phyloP scores from a whole-genome alignment of 2,329 filamentous ascomycete genomes.

The Emergomyces orientalis region DNA sequence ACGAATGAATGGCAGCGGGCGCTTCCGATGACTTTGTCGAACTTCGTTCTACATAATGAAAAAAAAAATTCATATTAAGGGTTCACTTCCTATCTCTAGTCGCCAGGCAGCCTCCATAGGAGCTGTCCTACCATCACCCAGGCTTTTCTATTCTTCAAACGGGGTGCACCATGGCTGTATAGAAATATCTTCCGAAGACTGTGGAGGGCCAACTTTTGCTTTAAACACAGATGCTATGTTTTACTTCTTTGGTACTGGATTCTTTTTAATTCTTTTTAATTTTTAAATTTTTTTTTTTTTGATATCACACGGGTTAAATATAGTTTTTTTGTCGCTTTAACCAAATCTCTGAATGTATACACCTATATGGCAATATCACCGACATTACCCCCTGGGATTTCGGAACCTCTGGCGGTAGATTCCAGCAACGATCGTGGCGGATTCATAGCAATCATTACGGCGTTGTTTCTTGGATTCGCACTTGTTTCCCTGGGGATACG shows the following conservation, averaged over 20 bases:
- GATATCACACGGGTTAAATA: neutral
- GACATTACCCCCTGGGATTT: slow-evolving; percentile 18
- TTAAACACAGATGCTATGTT: neutral
- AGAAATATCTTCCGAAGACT: neutral
- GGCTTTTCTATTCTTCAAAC: neutral
- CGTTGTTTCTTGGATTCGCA: slow-evolving; percentile 31
- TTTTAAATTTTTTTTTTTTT: neutral
- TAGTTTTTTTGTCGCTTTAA: neutral
- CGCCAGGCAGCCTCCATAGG: neutral
- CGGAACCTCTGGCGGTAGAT: slow-evolving; percentile 30
- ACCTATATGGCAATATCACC: slow-evolving; percentile 8
- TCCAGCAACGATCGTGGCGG: slow-evolving; percentile 34
- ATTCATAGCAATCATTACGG: slow-evolving; percentile 33
- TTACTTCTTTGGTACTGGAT: neutral
- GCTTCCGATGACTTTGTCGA: neutral
- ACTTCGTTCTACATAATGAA: neutral
- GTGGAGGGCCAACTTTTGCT: neutral
- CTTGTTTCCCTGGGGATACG: slow-evolving; percentile 34
- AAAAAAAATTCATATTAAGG: neutral
- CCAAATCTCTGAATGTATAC: neutral
- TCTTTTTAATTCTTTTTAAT: no score
- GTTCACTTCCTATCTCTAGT: neutral
- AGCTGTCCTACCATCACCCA: neutral
- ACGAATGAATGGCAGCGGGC: neutral
- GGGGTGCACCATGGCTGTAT: neutral